phyloP scores from a whole-genome alignment of 2,329 filamentous ascomycete species.

The Fusarium pseudograminearum region DNA sequence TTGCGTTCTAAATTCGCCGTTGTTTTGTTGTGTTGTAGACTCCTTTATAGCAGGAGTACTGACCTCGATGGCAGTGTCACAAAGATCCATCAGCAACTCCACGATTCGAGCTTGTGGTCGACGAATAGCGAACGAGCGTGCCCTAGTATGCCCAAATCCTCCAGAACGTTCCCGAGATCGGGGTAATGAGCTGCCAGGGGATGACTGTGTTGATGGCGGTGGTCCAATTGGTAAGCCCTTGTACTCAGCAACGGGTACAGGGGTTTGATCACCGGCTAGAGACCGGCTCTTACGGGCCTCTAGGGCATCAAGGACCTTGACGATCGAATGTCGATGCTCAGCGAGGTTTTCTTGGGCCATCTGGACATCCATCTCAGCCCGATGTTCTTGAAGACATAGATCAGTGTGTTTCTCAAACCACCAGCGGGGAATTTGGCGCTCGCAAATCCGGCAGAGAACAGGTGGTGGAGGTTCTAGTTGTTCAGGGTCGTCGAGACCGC shows the following conservation, averaged over 20 bases:
- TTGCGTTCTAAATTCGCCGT: constrained; percentile 87
- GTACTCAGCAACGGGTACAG: constrained; percentile 78
- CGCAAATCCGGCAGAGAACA: constrained; percentile 95
- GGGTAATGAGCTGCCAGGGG: constrained; percentile 77
- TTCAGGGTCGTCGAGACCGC: constrained; percentile 78
- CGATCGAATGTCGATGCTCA: constrained; percentile 93
- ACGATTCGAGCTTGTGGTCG: constrained; percentile 93
- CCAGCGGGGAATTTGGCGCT: constrained; percentile 96
- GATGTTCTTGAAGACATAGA: constrained; percentile 93
- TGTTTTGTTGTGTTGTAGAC: constrained; percentile 68
- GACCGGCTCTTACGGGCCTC: constrained; percentile 81
- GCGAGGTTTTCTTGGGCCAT: constrained; percentile 91
- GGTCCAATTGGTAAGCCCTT: constrained; percentile 89
- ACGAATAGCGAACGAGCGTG: constrained; percentile 89
- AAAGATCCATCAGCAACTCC: constrained; percentile 92
- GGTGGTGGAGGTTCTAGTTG: constrained; percentile 86
- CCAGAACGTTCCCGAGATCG: constrained; percentile 79
- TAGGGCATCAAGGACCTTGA: constrained; percentile 92
- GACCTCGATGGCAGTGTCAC: constrained; percentile 95
- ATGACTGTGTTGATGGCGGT: constrained; percentile 76
- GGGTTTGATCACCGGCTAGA: constrained; percentile 65
- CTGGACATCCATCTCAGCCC: constrained; percentile 97
- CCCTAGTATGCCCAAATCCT: constrained; percentile 82
- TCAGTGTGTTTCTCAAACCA: constrained; percentile 99
- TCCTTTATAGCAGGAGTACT: constrained; percentile 95